Evolutionary conservation across 768 basidiomycete species (phyloP), one percentile per base, ranked within the genome.

Genomic region (Termitomyces sp.): DNA sequence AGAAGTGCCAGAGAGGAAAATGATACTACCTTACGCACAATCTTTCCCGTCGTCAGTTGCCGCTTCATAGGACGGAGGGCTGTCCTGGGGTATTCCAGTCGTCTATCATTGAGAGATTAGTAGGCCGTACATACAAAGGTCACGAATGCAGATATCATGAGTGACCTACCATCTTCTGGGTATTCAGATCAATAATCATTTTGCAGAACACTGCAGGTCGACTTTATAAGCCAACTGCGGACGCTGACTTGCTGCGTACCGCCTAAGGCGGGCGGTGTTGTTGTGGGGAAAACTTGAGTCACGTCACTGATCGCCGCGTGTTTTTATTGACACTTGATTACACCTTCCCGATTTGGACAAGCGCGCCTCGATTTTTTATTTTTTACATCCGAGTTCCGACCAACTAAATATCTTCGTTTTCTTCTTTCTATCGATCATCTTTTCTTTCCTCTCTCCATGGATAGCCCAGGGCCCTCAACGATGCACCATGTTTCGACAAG

Each of bases 51-150:
- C 66, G 22, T 71, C 71, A 24, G 71, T 69, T 13, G 75, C 68
- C 45, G 65, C 66, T 61, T 84, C 82, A 56, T 85, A 85, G 8
- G 84, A 74, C 45, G 84, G 84, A 44, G 84, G 84, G 44, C 61
- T 78, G 13, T 85, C 79, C 42, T 69, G 67, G 20, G 66, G 69
- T 62, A 63, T 59, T 55, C 64, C 60, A 16, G 50, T 38, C 40
- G 65, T 57, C 67, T 67, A 55, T 53, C 51, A 22, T 38, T 42
- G 36, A 48, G 61, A 36, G 63, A 59, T 51, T 28, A 48, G 16
- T n/a, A n/a, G n/a, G n/a, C n/a, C n/a, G n/a, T n/a, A 61, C 40
- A 20, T 51, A 28, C 12, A 22, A 40, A 39, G 15, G 24, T n/a
- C 44, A n/a, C 48, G 57, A 55, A 57, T 44, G 5, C 52, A 46